Conservation (phyloP, 768 basidiomycete genomes). For the Macrolepiota fuliginosa region DNA sequence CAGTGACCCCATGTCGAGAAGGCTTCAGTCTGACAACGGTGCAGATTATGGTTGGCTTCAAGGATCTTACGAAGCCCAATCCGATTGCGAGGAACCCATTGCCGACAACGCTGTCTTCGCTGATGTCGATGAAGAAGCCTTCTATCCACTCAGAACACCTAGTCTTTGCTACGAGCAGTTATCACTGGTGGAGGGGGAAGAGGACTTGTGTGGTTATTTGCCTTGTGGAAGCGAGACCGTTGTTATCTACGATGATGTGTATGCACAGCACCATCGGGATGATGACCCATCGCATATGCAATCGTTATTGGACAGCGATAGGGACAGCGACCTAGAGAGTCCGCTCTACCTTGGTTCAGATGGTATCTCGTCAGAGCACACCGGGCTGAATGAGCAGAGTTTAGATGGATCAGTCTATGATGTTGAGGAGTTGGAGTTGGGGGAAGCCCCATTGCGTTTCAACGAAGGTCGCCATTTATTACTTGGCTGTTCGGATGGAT, state of each 20-base stretch:
- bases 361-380: not conserved
- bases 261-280: not conserved
- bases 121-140: not conserved
- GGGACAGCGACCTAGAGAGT: not conserved
- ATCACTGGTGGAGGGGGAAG: not conserved
- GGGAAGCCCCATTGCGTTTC: conserved; percentile 1
- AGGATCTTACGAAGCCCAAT: not conserved
- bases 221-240: not conserved
- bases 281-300: not conserved
- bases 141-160: too few relatives aligned
- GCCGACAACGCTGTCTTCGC: not conserved
- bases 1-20: not conserved
- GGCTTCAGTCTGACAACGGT: too few relatives aligned
- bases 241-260: not conserved
- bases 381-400: not conserved
- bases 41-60: not conserved
- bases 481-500: not conserved
- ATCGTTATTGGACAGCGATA: not conserved
- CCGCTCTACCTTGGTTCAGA: not conserved
- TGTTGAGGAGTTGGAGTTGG: not conserved
- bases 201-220: not conserved
- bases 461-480: conserved; percentile 7
- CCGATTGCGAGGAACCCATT: not conserved
- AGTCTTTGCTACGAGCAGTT: not conserved
- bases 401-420: conserved; percentile 11